Base-by-base conservation (phyloP, 2,329 filamentous ascomycete genomes). In the Apiospora malaysiana region DNA sequence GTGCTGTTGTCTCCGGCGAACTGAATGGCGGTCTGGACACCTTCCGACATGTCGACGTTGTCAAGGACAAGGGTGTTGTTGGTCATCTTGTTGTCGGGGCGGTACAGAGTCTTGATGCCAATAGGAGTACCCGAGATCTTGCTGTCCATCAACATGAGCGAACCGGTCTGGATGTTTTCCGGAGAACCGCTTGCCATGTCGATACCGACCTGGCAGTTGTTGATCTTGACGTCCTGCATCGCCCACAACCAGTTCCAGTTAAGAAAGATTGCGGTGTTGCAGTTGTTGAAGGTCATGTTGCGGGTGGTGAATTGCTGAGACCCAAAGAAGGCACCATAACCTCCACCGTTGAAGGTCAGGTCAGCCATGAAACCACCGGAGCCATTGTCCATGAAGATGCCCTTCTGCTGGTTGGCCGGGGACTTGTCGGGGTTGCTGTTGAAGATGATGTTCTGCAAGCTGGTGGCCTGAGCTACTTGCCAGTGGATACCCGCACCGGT, bases 211-310 rank as follows among this genome's bases (percentile, higher is more conserved):
- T 85, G 83, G 79, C 92, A 93, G 79, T 92, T 90, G 80, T 94
- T 90, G 82, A 97, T 93, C 65, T 83, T 87, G 47, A 97, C 76
- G 46, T 89, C 92, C 79, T 95, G 94, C 82, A 96, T 89, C 63
- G 91, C 90, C 92, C 93, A 97, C 23, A 90, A 85, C 94, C 94
- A 97, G 84, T 95, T 93, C 94, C 94, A 97, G 85, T 94, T 94
- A 90, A 96, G 92, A 83, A 89, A 94, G 74, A 97, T 90, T 73
- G 93, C 94, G 1, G 93, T 97, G 78, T 93, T 88, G 85, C 93
- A 95, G 81, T 89, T 87, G 80, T 93, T 93, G 87, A 97, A 97
- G 46, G 88, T 92, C 79, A 96, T 78, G 82, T 97, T 96, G 75
- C 94, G 91, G 40, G 91, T 92, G 49, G 93, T 95, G 82, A 95